Evolutionary conservation across 2,329 filamentous ascomycete species (phyloP), one percentile per base, ranked within the genome.

Genomic region (Phyllosticta citriasiana): DNA sequence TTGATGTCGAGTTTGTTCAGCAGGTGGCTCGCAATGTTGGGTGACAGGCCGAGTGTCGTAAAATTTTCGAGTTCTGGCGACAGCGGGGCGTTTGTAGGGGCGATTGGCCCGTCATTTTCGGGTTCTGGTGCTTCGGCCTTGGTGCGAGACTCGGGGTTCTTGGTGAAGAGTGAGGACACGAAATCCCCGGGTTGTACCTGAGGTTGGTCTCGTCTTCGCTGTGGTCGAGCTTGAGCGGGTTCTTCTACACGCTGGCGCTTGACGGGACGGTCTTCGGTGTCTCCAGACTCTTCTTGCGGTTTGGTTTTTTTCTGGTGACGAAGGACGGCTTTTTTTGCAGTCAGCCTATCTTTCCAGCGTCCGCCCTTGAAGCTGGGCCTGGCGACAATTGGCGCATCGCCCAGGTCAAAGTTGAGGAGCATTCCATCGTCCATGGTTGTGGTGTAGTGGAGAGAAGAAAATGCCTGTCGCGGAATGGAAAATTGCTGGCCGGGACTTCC

Each of bases 111-210:
- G 35, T 76, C 72, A 53, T 68, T 73, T 2, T 55, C 26, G 40
- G 76, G 72, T 1, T 78, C 73, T 30, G 82, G 80, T 7, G 82
- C 57, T 30, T 67, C 79, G 40, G 82, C 79, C 47, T 82, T 80
- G 1, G 85, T 89, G 64, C 84, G 87, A 3, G 90, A 82, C 4
- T 81, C 77, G 0, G 93, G 93, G 65, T 97, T 99, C 74, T 86
- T 93, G 1, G 91, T 89, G 77, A 97, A 99, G 2, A 99, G 81
- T 12, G 91, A 92, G 5, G 94, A 97, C 25, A 96, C 88, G 62
- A 97, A 82, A 67, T 89, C 84, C 59, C 79, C 78, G 26, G 78
- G 77, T 16, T 47, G 16, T 25, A 55, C 52, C 47, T 60, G 58
- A 6, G 33, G 58, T 25, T 53, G 35, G 5, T 16, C 57, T 8